Conservation (phyloP, 345 rosid species). For the Pelargonium nanum region DNA sequence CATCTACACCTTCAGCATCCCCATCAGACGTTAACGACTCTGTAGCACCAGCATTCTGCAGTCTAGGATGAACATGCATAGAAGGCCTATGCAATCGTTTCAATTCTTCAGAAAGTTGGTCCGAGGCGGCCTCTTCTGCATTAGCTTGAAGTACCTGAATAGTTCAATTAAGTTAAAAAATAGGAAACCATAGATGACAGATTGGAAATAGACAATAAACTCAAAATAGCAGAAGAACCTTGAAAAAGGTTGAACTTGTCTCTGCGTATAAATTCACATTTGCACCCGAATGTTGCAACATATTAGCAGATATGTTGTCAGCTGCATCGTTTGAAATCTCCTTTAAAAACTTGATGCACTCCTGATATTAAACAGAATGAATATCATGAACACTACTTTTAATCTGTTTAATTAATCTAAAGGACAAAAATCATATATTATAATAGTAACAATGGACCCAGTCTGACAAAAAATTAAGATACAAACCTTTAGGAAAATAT, state of each 20-base stretch:
- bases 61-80: slow-evolving; percentile 41
- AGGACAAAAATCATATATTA: not conserved
- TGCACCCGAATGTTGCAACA: slow-evolving; percentile 49
- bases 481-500: slow-evolving; percentile 65
- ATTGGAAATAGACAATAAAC: not conserved
- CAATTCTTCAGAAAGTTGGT: slow-evolving; percentile 59
- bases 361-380: slow-evolving; percentile 28
- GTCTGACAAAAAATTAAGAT: not conserved
- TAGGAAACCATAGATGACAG: not conserved
- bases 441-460: not conserved
- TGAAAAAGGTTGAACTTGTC: slow-evolving; percentile 45
- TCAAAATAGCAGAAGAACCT: slow-evolving; percentile 32
- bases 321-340: slow-evolving; percentile 58
- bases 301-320: slow-evolving; percentile 46
- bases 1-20: slow-evolving; percentile 71
- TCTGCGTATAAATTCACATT: slow-evolving; percentile 48
- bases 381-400: not conserved
- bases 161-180: slow-evolving; percentile 1
- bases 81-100: slow-evolving; percentile 47
- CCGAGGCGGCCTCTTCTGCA: slow-evolving; percentile 28
- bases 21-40: slow-evolving; percentile 60
- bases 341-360: slow-evolving; percentile 72
- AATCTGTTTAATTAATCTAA: not conserved
- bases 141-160: slow-evolving; percentile 63
- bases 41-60: slow-evolving; percentile 61